These are phyloP conservation scores for Crithidia sp. DNA, from an alignment of 208 protist genomes.

Conservation along the genomic window DNA sequence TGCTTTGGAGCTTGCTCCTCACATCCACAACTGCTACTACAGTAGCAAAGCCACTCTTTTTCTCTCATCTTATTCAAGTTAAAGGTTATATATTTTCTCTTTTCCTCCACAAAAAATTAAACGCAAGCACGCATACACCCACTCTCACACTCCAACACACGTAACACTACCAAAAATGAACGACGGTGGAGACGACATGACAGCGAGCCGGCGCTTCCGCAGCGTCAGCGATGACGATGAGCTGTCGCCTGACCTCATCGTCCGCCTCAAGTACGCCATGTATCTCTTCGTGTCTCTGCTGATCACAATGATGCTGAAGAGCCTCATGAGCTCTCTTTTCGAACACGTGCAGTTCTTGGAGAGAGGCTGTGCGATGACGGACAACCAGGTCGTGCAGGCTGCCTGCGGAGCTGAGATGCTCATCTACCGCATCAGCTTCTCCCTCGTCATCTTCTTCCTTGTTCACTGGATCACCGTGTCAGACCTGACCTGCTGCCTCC, in stretches of 20 bases:
- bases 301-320: constrained; percentile 60
- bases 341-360: constrained; percentile 56
- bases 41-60: too few species aligned
- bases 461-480: constrained; percentile 86
- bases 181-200: constrained; percentile 15
- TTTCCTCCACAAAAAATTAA: too few species aligned
- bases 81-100: too few species aligned
- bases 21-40: too few species aligned
- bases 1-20: too few species aligned
- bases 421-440: constrained; percentile 87
- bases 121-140: neutral
- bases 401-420: constrained; percentile 80
- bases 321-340: constrained; percentile 58
- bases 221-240: constrained; percentile 38
- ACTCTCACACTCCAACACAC: constrained; percentile 10
- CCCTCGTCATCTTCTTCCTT: constrained; percentile 81
- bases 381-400: constrained; percentile 28
- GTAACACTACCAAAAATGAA: constrained; percentile 17
- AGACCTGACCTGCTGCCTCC: constrained; percentile 87
- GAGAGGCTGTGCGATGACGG: constrained; percentile 57
- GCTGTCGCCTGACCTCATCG: constrained; percentile 60
- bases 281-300: constrained; percentile 85
- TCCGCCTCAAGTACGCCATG: constrained; percentile 80
- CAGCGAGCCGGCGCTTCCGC: constrained; percentile 24
- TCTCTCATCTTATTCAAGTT: too few species aligned